These are phyloP conservation scores for Mimosa bimucronata DNA, from an alignment of 306 rosid species.

Conservation along the genomic window DNA sequence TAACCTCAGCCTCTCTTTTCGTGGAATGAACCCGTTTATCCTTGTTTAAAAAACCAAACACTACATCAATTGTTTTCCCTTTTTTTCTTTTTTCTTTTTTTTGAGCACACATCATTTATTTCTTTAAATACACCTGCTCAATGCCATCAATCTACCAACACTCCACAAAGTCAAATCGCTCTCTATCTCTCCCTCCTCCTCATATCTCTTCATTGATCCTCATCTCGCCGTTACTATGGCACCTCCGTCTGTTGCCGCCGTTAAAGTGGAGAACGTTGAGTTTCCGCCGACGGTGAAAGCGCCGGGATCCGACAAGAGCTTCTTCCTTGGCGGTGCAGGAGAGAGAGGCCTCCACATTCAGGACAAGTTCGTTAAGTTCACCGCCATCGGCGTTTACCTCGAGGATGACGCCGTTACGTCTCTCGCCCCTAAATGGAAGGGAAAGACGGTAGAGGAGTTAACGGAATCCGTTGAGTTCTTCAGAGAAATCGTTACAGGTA, in stretches of 20 bases:
- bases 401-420: background rate
- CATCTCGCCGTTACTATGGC: background rate
- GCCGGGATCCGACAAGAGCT: slow-evolving; percentile 28
- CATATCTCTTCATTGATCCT: background rate
- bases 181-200: background rate
- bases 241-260: slow-evolving; percentile 20
- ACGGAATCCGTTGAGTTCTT: slow-evolving; percentile 67
- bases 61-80: too few relatives aligned
- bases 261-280: slow-evolving; percentile 29
- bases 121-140: background rate
- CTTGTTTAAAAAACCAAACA: too few relatives aligned
- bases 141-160: background rate
- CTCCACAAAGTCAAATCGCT: background rate
- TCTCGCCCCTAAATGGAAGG: slow-evolving; percentile 47
- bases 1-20: too few relatives aligned
- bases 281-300: slow-evolving; percentile 35
- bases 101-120: background rate
- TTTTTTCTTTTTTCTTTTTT: too few relatives aligned
- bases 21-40: too few relatives aligned
- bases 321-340: slow-evolving; percentile 63
- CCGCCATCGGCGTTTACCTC: slow-evolving; percentile 30
- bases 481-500: slow-evolving; percentile 75
- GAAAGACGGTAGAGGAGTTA: slow-evolving; percentile 49
- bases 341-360: slow-evolving; percentile 67
- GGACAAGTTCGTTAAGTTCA: slow-evolving; percentile 76